phyloP scores from a whole-genome alignment of 2,329 filamentous ascomycete genomes.

The Nakataea oryzae region DNA sequence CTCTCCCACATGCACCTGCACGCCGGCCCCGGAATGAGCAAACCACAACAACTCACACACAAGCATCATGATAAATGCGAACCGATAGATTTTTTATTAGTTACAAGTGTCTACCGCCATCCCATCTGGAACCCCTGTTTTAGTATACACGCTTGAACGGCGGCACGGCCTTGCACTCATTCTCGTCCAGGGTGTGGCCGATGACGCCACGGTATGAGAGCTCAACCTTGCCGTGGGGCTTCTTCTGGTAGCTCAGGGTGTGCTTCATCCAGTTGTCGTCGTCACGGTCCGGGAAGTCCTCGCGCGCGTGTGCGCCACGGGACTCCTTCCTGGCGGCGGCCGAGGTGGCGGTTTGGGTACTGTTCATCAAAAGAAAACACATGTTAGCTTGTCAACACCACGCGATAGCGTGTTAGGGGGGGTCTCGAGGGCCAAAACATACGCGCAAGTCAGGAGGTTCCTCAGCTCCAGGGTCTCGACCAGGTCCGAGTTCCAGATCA shows the following conservation, averaged over 20 bases:
- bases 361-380: constrained; percentile 18
- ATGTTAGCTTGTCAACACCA: constrained; percentile 9
- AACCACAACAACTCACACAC: background rate
- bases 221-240: constrained; percentile 78
- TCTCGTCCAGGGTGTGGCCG: constrained; percentile 77
- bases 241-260: constrained; percentile 91
- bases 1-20: too few species aligned
- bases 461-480: constrained; percentile 93
- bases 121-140: constrained; percentile 8
- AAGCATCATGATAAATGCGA: background rate
- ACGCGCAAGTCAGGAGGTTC: constrained; percentile 94
- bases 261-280: constrained; percentile 99
- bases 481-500: constrained; percentile 99
- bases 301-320: constrained; percentile 90
- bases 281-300: constrained; percentile 92
- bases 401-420: background rate
- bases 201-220: constrained; percentile 79
- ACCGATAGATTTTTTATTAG: background rate
- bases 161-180: constrained; percentile 90
- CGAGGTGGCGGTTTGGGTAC: constrained; percentile 80
- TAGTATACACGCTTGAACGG: constrained; percentile 95
- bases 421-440: constrained; percentile 32
- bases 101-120: background rate
- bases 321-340: constrained; percentile 95
- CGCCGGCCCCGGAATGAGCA: background rate